phyloP scores from a whole-genome alignment of 192 early-diverging fungal species.

The Dissophora globulifera region DNA sequence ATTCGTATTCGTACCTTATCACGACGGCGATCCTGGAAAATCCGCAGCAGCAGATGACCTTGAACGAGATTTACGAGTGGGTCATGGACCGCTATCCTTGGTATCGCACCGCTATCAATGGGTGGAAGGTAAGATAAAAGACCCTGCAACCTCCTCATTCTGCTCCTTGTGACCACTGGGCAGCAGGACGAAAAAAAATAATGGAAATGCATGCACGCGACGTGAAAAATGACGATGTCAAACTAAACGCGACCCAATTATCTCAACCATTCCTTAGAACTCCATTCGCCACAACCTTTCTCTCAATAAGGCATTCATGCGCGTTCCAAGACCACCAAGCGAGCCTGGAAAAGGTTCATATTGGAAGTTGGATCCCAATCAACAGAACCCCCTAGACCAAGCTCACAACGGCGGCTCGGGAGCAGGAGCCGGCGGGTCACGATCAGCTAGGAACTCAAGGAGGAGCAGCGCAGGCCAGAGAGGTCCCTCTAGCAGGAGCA shows the following conservation, averaged over 20 bases:
- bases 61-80: conserved; percentile 91
- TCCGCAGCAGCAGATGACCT: conserved; percentile 78
- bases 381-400: conserved; percentile 27
- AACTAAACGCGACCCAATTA: too few species aligned
- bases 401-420: conserved; percentile 21
- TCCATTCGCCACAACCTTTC: conserved; percentile 93
- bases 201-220: background rate
- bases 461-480: conserved; percentile 44
- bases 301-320: conserved; percentile 84
- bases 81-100: conserved; percentile 82
- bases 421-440: conserved; percentile 10
- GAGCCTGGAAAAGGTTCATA: conserved; percentile 76
- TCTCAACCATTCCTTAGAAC: conserved; percentile 60
- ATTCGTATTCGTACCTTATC: conserved; percentile 86
- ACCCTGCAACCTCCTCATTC: too few species aligned
- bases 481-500: conserved; percentile 10
- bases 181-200: background rate
- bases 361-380: conserved; percentile 69
- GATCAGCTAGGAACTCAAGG: conserved; percentile 27
- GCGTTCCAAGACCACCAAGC: conserved; percentile 74
- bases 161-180: too few species aligned
- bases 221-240: too few species aligned
- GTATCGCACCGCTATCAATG: conserved; percentile 77
- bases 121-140: conserved; percentile 64
- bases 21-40: conserved; percentile 79